phyloP scores from a whole-genome alignment of 2,329 filamentous ascomycete species.

The Tolypocladium capitatum region DNA sequence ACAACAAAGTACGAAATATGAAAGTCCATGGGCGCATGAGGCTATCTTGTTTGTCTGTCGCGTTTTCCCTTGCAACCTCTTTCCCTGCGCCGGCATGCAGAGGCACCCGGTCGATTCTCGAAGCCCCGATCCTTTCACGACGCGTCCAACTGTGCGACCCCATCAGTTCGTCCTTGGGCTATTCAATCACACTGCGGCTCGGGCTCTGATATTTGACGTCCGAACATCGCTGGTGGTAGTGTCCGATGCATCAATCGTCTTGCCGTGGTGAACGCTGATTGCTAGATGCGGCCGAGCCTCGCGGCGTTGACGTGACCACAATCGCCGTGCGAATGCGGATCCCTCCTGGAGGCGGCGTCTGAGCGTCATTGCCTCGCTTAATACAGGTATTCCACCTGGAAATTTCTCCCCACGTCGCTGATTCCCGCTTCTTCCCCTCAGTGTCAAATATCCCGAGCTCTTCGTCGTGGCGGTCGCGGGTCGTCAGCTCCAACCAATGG shows the following conservation, averaged over 20 bases:
- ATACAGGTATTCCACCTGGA: neutral
- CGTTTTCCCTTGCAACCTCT: too few relatives aligned
- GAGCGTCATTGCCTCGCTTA: neutral
- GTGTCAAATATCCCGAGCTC: neutral
- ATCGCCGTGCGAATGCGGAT: slow-evolving; percentile 2
- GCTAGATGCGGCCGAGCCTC: neutral
- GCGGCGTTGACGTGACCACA: neutral
- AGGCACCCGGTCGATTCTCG: neutral
- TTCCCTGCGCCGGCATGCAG: neutral
- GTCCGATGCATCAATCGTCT: neutral
- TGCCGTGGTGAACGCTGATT: neutral
- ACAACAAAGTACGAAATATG: neutral
- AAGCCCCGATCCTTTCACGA: neutral
- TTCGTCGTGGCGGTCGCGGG: neutral
- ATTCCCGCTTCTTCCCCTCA: neutral
- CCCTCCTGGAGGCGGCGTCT: neutral
- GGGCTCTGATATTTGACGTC: neutral
- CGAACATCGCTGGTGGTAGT: neutral
- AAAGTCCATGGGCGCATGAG: neutral
- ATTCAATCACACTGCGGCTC: neutral
- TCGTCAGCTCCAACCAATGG: slow-evolving; percentile 1
- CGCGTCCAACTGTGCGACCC: neutral
- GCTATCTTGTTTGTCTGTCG: neutral
- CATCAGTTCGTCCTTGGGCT: neutral
- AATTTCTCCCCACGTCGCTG: neutral